phyloP scores from a whole-genome alignment of 2,329 filamentous ascomycete species.

The Colletotrichum sp. region DNA sequence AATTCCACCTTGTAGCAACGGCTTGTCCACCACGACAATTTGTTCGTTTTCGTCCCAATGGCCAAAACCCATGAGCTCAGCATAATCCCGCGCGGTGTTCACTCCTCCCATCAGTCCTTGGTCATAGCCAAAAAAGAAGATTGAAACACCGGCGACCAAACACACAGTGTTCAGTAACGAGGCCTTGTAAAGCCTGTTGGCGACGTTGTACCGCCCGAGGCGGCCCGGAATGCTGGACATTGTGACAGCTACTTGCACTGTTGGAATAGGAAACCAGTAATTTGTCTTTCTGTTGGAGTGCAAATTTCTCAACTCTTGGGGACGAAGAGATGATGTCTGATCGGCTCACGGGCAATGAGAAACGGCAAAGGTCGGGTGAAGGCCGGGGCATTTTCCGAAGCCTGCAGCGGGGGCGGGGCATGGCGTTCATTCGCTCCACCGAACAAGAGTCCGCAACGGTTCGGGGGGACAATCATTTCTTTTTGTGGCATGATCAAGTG shows the following conservation, averaged over 20 bases:
- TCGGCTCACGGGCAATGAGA: neutral
- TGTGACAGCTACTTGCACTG: neutral
- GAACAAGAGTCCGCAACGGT: neutral
- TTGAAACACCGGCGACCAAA: constrained; percentile 66
- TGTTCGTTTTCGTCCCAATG: constrained; percentile 54
- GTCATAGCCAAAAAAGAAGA: constrained; percentile 71
- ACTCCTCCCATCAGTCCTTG: constrained; percentile 68
- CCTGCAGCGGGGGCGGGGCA: neutral
- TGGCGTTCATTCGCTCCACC: neutral
- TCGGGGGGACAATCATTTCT: neutral
- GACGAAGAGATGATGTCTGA: neutral
- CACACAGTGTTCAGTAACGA: constrained; percentile 66
- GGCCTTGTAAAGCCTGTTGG: constrained; percentile 59
- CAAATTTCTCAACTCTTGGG: neutral
- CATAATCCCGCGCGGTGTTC: constrained; percentile 69
- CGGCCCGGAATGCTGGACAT: neutral
- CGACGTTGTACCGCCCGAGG: constrained; percentile 34
- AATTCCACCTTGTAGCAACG: constrained; percentile 66
- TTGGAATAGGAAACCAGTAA: neutral
- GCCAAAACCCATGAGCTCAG: constrained; percentile 69
- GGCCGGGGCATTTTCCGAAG: neutral
- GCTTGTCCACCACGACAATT: constrained; percentile 54
- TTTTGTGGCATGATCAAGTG: neutral
- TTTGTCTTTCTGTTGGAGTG: neutral
- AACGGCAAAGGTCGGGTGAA: neutral